Base-by-base conservation (phyloP, 2,329 filamentous ascomycete genomes). In the Stachybotrys chlorohalonatus region DNA sequence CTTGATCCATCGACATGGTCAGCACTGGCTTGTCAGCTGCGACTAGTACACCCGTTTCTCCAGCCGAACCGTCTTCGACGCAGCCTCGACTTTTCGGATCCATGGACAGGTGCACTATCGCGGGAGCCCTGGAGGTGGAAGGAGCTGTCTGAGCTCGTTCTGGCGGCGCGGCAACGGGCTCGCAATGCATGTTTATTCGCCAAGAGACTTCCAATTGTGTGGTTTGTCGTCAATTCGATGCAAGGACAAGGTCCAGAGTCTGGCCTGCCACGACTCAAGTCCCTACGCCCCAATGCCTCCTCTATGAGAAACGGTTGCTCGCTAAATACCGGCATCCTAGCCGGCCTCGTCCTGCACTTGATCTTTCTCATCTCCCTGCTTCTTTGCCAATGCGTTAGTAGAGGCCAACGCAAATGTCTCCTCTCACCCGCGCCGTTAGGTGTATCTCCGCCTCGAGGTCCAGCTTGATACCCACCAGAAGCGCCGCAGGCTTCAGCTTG, bases 391-490 rank as follows among this genome's bases (percentile, higher is more conserved):
- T 24, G 24, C 15, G 8, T 47, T 64, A 65, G 62, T 65, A 65
- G 31, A 65, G 63, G 51, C 63, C 63, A 49, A 85, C 75, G 17
- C 77, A 75, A 62, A 84, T 83, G 64, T 85, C 82, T 74, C 82
- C 81, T 50, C 80, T 73, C 57, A 84, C 73, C 52, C 81, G 69
- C 51, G 82, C 81, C 16, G 81, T 84, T 58, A 84, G 68, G 64
- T 85, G 80, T 48, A 84, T 78, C 64, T 84, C 81, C 13, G 81
- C 81, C 65, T 85, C 81, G 17, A 84, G 68, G 63, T 85, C 82
- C 42, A 85, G 72, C 73, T 85, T 84, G 71, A 84, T 83, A 54
- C 81, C 81, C 45, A 85, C 73, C 61, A 84, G 73, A 48, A 84
- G 72, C 1, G 79, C 80, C 5, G 82, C 79, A 47, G 77, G 68